phyloP scores from a whole-genome alignment of 164 flowering plant species.

The Magnolia officinalis region DNA sequence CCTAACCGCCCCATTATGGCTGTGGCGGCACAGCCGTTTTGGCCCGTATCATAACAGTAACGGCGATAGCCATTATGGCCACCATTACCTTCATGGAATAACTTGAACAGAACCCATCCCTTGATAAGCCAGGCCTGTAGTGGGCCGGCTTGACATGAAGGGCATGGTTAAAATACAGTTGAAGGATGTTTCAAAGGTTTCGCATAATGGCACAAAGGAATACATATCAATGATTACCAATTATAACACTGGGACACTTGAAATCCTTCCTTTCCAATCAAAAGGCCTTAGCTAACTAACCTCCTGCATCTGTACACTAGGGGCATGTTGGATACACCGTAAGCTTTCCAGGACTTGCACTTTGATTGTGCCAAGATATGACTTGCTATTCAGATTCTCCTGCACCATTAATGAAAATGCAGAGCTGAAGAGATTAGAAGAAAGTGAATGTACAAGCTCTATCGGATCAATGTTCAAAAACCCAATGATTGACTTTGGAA shows the following conservation, averaged over 20 bases:
- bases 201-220: too few species aligned
- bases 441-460: neutral
- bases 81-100: too few species aligned
- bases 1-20: too few species aligned
- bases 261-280: neutral
- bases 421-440: neutral
- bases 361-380: conserved; percentile 83
- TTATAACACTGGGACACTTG: neutral
- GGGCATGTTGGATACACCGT: conserved; percentile 90
- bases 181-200: too few species aligned
- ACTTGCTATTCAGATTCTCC: conserved; percentile 93
- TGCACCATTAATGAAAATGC: conserved; percentile 32
- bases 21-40: too few species aligned
- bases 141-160: too few species aligned
- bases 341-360: conserved; percentile 92
- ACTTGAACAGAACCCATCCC: too few species aligned
- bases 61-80: too few species aligned
- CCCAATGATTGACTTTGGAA: neutral
- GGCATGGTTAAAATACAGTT: too few species aligned
- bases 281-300: conserved; percentile 31
- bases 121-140: too few species aligned
- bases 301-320: conserved; percentile 98
- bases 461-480: neutral
- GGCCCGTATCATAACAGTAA: too few species aligned
- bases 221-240: neutral